phyloP scores from a whole-genome alignment of 1,284 basidiomycete species.

The Papiliotrema flavescens region DNA sequence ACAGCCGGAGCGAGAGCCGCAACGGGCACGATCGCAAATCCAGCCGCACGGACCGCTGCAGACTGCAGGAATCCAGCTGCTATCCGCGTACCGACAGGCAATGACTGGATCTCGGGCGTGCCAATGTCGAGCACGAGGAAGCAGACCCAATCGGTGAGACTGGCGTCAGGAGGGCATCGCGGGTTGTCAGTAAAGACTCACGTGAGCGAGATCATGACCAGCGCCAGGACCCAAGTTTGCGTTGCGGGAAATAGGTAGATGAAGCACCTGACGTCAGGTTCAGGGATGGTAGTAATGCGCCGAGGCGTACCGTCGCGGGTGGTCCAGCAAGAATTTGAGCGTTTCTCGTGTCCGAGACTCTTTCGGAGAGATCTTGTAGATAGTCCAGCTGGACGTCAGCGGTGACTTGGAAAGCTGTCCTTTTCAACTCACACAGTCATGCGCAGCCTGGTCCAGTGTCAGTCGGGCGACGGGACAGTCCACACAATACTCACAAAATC shows the following conservation, averaged over 20 bases:
- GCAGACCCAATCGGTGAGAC: conserved; percentile 77
- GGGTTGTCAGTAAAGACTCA: conserved; percentile 44
- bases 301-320: conserved; percentile 67
- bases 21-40: conserved; percentile 73
- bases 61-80: conserved; percentile 66
- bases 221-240: conserved; percentile 88
- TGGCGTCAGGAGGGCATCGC: conserved; percentile 32
- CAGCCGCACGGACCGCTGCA: conserved; percentile 76
- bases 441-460: too few species aligned
- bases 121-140: conserved; percentile 87
- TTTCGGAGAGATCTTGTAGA: conserved; percentile 62
- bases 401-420: too few species aligned
- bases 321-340: conserved; percentile 86
- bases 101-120: conserved; percentile 63
- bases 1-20: conserved; percentile 74
- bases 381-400: conserved; percentile 59
- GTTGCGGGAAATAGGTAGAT: conserved; percentile 92
- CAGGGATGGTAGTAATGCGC: background rate
- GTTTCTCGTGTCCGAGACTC: conserved; percentile 70
- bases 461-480: too few species aligned
- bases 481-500: conserved; percentile 60
- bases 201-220: conserved; percentile 66
- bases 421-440: too few species aligned
- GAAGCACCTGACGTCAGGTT: conserved; percentile 59
- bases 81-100: conserved; percentile 67